These are phyloP conservation scores for Entophlyctis luteolus DNA, from an alignment of 192 early-diverging fungal genomes.

Conservation along the genomic window DNA sequence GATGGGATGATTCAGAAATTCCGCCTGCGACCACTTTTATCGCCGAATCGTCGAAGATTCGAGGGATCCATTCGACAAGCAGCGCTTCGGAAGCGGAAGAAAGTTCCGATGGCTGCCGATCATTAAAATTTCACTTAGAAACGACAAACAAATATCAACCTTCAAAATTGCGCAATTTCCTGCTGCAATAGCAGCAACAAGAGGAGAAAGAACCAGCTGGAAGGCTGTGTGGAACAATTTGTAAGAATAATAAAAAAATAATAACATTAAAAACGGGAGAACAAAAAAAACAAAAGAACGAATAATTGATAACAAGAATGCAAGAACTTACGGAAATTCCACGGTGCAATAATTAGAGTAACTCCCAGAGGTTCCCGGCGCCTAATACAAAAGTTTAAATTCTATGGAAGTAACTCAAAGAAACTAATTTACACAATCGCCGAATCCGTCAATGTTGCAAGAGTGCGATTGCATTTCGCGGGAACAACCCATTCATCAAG, in stretches of 20 bases:
- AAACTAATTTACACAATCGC: too few species aligned
- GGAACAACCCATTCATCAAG: slow-evolving; percentile 39
- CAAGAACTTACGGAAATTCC: slow-evolving; percentile 61
- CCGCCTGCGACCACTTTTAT: slow-evolving; percentile 74
- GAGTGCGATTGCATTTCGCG: neutral
- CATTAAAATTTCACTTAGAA: neutral
- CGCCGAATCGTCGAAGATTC: slow-evolving; percentile 68
- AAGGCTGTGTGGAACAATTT: slow-evolving; percentile 44
- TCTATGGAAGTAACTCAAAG: too few species aligned
- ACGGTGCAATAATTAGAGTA: slow-evolving; percentile 66
- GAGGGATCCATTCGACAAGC: slow-evolving; percentile 60
- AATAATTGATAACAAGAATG: neutral
- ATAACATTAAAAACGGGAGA: neutral
- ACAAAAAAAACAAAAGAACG: slow-evolving; percentile 16
- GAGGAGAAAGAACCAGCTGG: slow-evolving; percentile 66
- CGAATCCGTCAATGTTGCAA: neutral
- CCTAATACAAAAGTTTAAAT: too few species aligned
- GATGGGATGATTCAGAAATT: slow-evolving; percentile 63
- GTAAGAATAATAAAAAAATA: neutral
- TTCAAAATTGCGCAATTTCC: slow-evolving; percentile 69
- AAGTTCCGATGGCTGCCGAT: slow-evolving; percentile 74
- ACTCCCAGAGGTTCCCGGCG: slow-evolving; percentile 70
- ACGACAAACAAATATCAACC: slow-evolving; percentile 10
- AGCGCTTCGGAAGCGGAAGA: slow-evolving; percentile 59
- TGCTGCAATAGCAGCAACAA: slow-evolving; percentile 82